Conservation (phyloP, 495 filamentous ascomycete genomes). For the Xylaria flabelliformis region DNA sequence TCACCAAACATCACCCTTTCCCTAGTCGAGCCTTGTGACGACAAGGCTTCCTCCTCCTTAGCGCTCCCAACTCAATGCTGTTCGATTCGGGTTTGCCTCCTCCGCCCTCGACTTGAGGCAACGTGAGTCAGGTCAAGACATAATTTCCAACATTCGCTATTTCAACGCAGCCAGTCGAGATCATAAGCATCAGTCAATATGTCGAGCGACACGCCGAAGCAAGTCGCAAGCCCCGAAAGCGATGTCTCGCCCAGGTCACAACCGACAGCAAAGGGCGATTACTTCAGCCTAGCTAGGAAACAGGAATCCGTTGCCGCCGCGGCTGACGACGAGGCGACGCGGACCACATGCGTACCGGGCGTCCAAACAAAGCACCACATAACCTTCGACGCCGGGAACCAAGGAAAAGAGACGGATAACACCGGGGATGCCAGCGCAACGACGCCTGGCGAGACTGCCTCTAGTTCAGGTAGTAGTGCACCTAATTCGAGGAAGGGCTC, state of each 20-base stretch:
- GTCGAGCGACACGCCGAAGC: slow-evolving; percentile 35
- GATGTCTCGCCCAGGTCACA: slow-evolving; percentile 50
- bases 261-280: slow-evolving; percentile 41
- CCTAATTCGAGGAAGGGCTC: slow-evolving; percentile 52
- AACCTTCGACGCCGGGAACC: slow-evolving; percentile 32
- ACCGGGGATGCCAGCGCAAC: slow-evolving; percentile 41
- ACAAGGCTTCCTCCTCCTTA: slow-evolving; percentile 15
- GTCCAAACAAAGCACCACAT: slow-evolving; percentile 25
- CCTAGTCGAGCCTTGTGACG: slow-evolving; percentile 6
- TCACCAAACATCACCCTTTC: not conserved
- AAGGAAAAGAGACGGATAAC: slow-evolving; percentile 34
- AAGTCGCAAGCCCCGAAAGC: slow-evolving; percentile 46
- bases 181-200: slow-evolving; percentile 28
- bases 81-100: slow-evolving; percentile 49
- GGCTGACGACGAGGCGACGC: slow-evolving; percentile 26
- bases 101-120: slow-evolving; percentile 55
- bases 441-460: slow-evolving; percentile 42
- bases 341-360: slow-evolving; percentile 28
- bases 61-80: slow-evolving; percentile 46
- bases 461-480: slow-evolving; percentile 44
- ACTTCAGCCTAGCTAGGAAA: slow-evolving; percentile 45
- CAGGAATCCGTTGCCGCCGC: slow-evolving; percentile 22
- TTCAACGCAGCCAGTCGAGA: slow-evolving; percentile 1
- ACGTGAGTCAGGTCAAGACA: slow-evolving; percentile 49
- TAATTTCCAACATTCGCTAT: slow-evolving; percentile 29